Base-by-base conservation (phyloP, 2,329 filamentous ascomycete genomes). In the Chalaropsis thielavioides region DNA sequence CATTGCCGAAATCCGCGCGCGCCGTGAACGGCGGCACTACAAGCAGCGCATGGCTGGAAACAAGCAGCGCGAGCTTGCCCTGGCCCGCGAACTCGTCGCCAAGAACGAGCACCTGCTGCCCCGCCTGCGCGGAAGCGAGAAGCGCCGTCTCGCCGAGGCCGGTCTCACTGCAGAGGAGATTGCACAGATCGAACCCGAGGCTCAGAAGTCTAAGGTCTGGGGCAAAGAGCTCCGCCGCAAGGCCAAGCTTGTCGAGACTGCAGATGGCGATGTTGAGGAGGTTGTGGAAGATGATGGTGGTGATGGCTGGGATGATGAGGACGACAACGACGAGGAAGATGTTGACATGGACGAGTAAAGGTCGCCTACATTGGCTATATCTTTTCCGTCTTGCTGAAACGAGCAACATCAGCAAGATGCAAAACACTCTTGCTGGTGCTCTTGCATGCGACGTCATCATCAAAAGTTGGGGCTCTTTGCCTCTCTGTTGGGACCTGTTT, bases 41-140 rank as follows among this genome's bases (percentile, higher is more conserved):
- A 92, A 90, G 83, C 86, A 88, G 74, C 86, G 94, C 74, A 91
- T 97, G 89, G 86, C 86, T 63, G 92, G 92, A 75, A 95, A 95
- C 79, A 87, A 88, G 77, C 88, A 88, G 76, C 83, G 86, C 73
- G 86, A 94, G 79, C 80, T 89, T 69, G 88, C 86, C 71, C 80
- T 82, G 69, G 90, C 96, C 73, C 81, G 90, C 75, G 94, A 92
- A 80, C 81, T 97, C 69, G 92, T 99, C 62, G 87, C 86, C 70
- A 85, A 94, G 79, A 92, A 96, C 77, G 86, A 91, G 79, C 94
- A 99, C 78, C 81, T 99, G 75, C 83, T 99, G 71, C 90, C 90
- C 70, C 83, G 83, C 73, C 79, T 88, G 74, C 79, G 83, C 70
- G 83, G 81, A 71, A 83, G 80, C 75, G 83, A 86, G 79, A 81